Base-by-base conservation (phyloP, 169 alveolate species). In the Besnoitia besnoiti region DNA sequence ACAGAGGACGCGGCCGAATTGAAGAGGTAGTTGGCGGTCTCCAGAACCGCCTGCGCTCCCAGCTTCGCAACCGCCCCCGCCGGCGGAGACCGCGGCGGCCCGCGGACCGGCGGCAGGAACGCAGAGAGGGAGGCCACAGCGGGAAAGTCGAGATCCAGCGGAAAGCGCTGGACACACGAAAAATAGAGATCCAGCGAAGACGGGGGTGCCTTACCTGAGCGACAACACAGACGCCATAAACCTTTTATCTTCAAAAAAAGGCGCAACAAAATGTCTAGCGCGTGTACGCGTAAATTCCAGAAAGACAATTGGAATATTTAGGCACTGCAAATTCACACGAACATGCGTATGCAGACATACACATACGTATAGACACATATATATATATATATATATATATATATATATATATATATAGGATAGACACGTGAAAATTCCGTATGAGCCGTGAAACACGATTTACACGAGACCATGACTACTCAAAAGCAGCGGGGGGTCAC, bases 1-100 rank as follows among this genome's bases (percentile, higher is more conserved):
- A 30, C 8, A 61, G 77, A 61, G n/a, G 80, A 67, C 3, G 80
- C 12, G 10, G 30, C 14, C 19, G 80, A 67, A 10, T 16, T n/a
- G 39, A 67, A 35, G 44, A 67, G 39, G 80, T 67, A 35, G 80
- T 35, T 67, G 80, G 80, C 80, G 14, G 80, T 67, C n/a, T 30
- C 80, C 12, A 67, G 80, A 1, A 67, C 80, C 12, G 80, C 80
- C 24, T 67, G 39, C 2, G 80, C n/a, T 19, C 46, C 80, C 21
- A 35, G 10, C 8, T 30, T 67, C 42, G 80, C 39, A n/a, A 67
- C 44, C 39, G 80, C 80, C 24, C 46, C 80, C 14, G 80, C 80
- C 19, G 80, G 42, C 14, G 80, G 80, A 42, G n/a, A 67, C 44
- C 46, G 44, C 30, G 80, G 80, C 46, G 80, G 80, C 21, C 39